Evolutionary conservation across 441 rosid species (phyloP), one percentile per base, ranked within the genome.

Genomic region (Adansonia rubrostipa): DNA sequence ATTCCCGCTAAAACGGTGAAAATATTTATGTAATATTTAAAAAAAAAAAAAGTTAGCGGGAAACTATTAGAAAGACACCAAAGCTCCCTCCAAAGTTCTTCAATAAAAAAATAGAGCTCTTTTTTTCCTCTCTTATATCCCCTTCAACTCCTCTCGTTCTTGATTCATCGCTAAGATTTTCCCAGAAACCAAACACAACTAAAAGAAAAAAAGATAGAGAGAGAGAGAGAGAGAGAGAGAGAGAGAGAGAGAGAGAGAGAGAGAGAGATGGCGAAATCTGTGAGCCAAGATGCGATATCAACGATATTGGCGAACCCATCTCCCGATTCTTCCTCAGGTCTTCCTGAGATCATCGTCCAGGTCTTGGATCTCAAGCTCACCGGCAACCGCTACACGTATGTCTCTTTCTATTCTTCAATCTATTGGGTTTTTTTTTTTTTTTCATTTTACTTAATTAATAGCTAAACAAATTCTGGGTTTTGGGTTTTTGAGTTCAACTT

Each of bases 321-420:
- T 9, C 91, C 93, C 3, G 97, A 91, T 76, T 89, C 91, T 0
- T 60, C 86, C 47, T 70, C 88, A 0, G 86, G 87, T 71, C 77
- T 88, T 45, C 86, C 91, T 19, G 90, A 86, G 17, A 80, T 92
- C 74, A 76, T 94, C 53, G 87, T 92, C 57, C 97, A 94, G 76
- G 92, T 94, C 71, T 85, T 93, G 44, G 94, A 94, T 81, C 95
- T 94, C 57, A 91, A 90, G 78, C 87, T 90, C 54, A 86, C 89
- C 10, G 97, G 97, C 44, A 94, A 90, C 76, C 87, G 95, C 50
- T 92, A 92, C 77, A 88, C 89, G 97, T 94, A 67, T 64, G 83
- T 33, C 22, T 28, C 64, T 9, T n/a, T 71, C 0, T 22, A 0
- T 42, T 50, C 71, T 22, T 77, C 15, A 0, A 65, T 9, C 3